Conservation (phyloP, 805 yeast genomes). For the Candida pini region DNA sequence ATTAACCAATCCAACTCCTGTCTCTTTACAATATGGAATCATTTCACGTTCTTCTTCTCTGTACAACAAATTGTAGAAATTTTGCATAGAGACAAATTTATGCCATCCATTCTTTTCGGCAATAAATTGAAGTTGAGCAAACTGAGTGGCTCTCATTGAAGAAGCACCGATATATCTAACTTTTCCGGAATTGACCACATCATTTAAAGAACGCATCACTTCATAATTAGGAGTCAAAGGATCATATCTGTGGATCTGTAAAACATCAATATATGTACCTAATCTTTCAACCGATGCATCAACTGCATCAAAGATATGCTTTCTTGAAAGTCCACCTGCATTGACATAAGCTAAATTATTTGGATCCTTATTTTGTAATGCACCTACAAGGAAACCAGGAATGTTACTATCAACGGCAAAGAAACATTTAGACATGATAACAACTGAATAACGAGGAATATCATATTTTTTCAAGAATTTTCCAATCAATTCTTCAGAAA, state of each 20-base stretch:
- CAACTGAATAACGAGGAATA: constrained; percentile 26
- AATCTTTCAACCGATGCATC: constrained; percentile 37
- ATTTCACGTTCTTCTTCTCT: constrained; percentile 63
- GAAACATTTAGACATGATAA: constrained; percentile 24
- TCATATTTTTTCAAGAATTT: constrained; percentile 23
- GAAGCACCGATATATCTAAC: constrained; percentile 60
- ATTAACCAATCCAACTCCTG: constrained; percentile 52
- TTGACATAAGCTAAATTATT: constrained; percentile 26
- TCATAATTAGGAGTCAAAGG: constrained; percentile 42
- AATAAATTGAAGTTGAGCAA: constrained; percentile 45
- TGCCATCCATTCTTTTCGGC: constrained; percentile 56
- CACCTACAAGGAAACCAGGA: constrained; percentile 3
- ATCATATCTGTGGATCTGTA: constrained; percentile 55
- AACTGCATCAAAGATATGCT: constrained; percentile 41
- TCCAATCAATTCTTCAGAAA: constrained; percentile 22
- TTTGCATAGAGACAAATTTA: constrained; percentile 56
- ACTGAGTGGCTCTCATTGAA: constrained; percentile 51
- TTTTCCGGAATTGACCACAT: constrained; percentile 40
- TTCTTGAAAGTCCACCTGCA: constrained; percentile 37
- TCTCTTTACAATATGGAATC: constrained; percentile 46
- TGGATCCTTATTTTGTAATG: not conserved
- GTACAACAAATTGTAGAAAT: constrained; percentile 47
- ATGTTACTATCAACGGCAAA: constrained; percentile 26
- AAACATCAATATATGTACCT: constrained; percentile 49
- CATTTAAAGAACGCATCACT: constrained; percentile 52